A percentile compares a stretch with the other conserved stretches of the same genome.
These are phyloP conservation scores for Rhynchospora pubera DNA, from an alignment of 176 grass and related monocot species.

Conservation along the genomic window DNA sequence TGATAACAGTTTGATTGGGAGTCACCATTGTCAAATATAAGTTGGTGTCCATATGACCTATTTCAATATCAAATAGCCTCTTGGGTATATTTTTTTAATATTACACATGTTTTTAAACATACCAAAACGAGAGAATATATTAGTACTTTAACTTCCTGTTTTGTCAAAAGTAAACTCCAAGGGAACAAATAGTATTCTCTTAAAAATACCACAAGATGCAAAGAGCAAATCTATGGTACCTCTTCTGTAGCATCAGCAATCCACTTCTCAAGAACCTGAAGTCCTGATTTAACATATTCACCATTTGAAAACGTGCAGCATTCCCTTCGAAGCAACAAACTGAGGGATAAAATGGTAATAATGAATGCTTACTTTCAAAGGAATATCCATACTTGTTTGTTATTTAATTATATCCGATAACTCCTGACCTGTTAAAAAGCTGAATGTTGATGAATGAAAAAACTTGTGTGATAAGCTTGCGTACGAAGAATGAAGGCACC, in stretches of 20 bases:
- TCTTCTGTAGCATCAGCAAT: slow-evolving; percentile 61
- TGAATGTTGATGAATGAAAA: slow-evolving; percentile 94
- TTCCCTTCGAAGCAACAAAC: slow-evolving; percentile 73
- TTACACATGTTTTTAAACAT: neutral
- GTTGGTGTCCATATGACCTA: too few relatives aligned
- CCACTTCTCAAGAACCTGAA: slow-evolving; percentile 81
- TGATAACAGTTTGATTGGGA: too few relatives aligned
- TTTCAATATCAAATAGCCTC: too few relatives aligned
- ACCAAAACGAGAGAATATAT: slow-evolving; percentile 14
- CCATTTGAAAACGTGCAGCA: slow-evolving; percentile 96
- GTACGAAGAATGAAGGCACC: slow-evolving; percentile 86
- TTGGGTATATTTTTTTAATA: neutral
- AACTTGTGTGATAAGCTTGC: slow-evolving; percentile 88
- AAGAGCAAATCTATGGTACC: slow-evolving; percentile 28
- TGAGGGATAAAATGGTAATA: slow-evolving; percentile 22
- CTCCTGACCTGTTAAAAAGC: slow-evolving; percentile 70
- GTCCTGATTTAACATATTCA: slow-evolving; percentile 89
- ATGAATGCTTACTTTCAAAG: slow-evolving; percentile 15
- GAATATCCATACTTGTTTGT: slow-evolving; percentile 4
- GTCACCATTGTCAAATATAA: too few relatives aligned
- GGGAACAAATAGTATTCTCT: neutral
- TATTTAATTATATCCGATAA: neutral
- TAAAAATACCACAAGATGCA: neutral
- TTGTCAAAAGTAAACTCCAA: neutral
- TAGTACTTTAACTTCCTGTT: slow-evolving; percentile 2